Base-by-base conservation (phyloP, 148 eudicot genomes). In the Nyssa sinensis region DNA sequence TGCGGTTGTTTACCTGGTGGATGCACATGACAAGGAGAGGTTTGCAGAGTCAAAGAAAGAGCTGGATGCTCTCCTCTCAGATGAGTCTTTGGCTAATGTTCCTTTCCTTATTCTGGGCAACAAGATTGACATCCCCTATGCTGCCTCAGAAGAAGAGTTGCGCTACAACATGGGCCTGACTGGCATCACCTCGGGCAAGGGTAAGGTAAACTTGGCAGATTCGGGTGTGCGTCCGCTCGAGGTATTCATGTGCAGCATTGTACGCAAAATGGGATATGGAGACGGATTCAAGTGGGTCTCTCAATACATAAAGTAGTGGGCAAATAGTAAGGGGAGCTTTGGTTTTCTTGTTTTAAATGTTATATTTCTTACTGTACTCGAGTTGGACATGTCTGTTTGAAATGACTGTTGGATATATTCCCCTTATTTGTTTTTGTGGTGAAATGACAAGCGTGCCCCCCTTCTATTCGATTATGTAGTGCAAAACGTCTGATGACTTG, bases 161-260 rank as follows among this genome's bases (percentile, higher is more conserved):
- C 78, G 83, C 25, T 73, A 76, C 62, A 67, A 76, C 74, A 53
- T 83, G 82, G 86, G 86, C 27, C 73, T 83, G 24, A 69, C 78
- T 0, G 86, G 86, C 19, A 67, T 83, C 44, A 83, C 86, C 60
- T 76, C 86, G 0, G 86, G 86, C 41, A 83, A 83, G 62, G 86
- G 86, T 23, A 83, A 79, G 59, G 86, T 83, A 41, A 76, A 76
- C 63, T 49, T 83, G 32, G 69, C 78, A 0, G 80, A 79, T 53
- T 67, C 80, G 14, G 70, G 67, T 59, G 83, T 79, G 53, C 83
- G 86, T 12, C 86, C 86, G 19, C 47, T 83, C 31, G 86, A 83
- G 83, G 83, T 83, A 25, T 83, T 83, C 80, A 83, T 83, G 86
- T 83, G 86, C 67, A 82, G 85, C 82, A 82, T 82, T 75, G 85